Conservation (phyloP, 306 rosid genomes). For the Quercus cerris region DNA sequence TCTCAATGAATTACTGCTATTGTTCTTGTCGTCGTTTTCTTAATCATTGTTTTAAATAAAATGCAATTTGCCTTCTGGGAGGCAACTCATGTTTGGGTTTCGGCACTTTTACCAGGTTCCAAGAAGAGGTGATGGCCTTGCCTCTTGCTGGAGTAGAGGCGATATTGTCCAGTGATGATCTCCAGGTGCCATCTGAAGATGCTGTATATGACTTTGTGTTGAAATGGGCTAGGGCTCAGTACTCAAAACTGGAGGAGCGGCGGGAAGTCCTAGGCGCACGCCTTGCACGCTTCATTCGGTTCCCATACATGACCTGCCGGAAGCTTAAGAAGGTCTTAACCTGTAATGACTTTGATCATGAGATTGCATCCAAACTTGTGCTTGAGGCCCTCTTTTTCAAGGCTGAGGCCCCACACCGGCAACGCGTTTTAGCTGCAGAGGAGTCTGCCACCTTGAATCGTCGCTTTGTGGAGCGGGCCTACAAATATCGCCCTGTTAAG, state of each 20-base stretch:
- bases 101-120: slow-evolving; percentile 55
- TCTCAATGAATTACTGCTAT: background rate
- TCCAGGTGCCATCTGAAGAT: slow-evolving; percentile 98
- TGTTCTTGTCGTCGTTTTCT: background rate
- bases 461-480: slow-evolving; percentile 87
- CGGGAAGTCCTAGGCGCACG: slow-evolving; percentile 67
- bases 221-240: slow-evolving; percentile 82
- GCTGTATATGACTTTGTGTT: slow-evolving; percentile 87
- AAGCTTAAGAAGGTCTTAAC: slow-evolving; percentile 88
- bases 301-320: slow-evolving; percentile 87
- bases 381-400: slow-evolving; percentile 88
- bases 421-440: slow-evolving; percentile 73
- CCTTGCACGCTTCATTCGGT: slow-evolving; percentile 81
- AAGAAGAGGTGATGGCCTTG: slow-evolving; percentile 83
- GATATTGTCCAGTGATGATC: slow-evolving; percentile 79
- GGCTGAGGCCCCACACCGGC: slow-evolving; percentile 95
- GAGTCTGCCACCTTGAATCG: slow-evolving; percentile 58
- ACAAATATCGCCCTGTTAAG: slow-evolving; percentile 95
- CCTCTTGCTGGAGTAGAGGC: slow-evolving; percentile 95
- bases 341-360: slow-evolving; percentile 86
- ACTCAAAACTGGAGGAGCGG: slow-evolving; percentile 72
- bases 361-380: slow-evolving; percentile 79
- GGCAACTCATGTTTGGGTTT: slow-evolving; percentile 17
- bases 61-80: slow-evolving; percentile 1
- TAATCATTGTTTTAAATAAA: slow-evolving; percentile 6